Evolutionary conservation across 2,329 filamentous ascomycete species (phyloP).

Genomic region (Erysiphe pulchra): DNA sequence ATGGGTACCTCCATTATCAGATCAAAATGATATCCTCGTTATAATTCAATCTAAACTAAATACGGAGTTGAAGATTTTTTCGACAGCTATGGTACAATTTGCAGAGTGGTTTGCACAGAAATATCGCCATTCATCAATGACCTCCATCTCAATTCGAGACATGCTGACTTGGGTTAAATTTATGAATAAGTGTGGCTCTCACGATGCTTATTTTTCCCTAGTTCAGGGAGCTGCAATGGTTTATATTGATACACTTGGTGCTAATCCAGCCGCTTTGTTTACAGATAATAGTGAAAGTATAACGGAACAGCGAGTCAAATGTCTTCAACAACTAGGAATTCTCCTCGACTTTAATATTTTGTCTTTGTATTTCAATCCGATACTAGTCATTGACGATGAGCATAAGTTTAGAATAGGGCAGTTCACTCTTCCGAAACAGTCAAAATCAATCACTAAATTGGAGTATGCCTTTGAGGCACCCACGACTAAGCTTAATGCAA

Average conservation of each 20-base stretch:
- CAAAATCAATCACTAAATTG: slow-evolving; percentile 23
- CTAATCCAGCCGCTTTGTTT: slow-evolving; percentile 74
- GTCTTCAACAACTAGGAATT: slow-evolving; percentile 43
- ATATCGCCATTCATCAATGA: slow-evolving; percentile 50
- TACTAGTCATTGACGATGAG: slow-evolving; percentile 29
- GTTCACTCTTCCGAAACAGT: slow-evolving; percentile 37
- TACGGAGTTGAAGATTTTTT: slow-evolving; percentile 26
- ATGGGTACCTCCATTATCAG: slow-evolving; percentile 78
- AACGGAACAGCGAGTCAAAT: slow-evolving; percentile 42
- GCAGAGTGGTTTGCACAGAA: slow-evolving; percentile 75
- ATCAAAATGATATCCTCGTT: slow-evolving; percentile 61
- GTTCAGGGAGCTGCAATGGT: slow-evolving; percentile 86
- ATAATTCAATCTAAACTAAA: slow-evolving; percentile 60
- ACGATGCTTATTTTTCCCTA: slow-evolving; percentile 20
- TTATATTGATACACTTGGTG: slow-evolving; percentile 83
- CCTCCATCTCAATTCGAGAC: slow-evolving; percentile 73
- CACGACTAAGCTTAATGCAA: slow-evolving; percentile 71
- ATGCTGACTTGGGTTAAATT: slow-evolving; percentile 86
- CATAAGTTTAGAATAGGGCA: slow-evolving; percentile 39
- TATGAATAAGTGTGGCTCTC: slow-evolving; percentile 35
- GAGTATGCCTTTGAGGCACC: slow-evolving; percentile 65
- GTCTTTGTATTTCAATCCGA: slow-evolving; percentile 35
- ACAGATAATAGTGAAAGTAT: slow-evolving; percentile 46
- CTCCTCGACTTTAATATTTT: slow-evolving; percentile 39
- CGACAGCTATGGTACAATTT: slow-evolving; percentile 55